phyloP scores from a whole-genome alignment of 345 rosid species.

The Psidium guajava region DNA sequence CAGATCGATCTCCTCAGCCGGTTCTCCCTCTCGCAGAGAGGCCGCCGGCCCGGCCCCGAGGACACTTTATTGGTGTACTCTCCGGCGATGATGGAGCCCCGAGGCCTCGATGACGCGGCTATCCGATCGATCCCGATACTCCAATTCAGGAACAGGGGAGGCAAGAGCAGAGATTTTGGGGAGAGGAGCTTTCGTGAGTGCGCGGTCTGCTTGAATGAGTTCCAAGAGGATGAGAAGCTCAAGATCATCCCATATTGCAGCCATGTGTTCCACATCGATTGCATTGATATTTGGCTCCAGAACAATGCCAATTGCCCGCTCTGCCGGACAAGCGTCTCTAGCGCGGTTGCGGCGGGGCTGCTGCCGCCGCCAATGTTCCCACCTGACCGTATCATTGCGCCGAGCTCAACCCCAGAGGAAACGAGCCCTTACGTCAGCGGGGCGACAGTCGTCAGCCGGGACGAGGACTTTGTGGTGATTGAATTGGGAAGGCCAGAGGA shows the following conservation, averaged over 20 bases:
- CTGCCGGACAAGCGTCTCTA: conserved; percentile 70
- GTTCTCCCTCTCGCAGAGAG: conserved; percentile 45
- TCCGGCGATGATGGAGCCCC: conserved; percentile 23
- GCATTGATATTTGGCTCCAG: conserved; percentile 93
- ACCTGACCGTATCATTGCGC: conserved; percentile 20
- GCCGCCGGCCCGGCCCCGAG: conserved; percentile 14
- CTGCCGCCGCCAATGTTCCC: conserved; percentile 9
- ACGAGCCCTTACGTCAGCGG: conserved; percentile 11
- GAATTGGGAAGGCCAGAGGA: conserved; percentile 29
- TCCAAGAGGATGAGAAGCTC: conserved; percentile 70
- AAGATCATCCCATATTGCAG: conserved; percentile 58
- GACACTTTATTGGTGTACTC: conserved; percentile 38
- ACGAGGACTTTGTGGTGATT: conserved; percentile 63
- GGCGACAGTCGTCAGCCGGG: conserved; percentile 17
- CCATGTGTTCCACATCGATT: conserved; percentile 87
- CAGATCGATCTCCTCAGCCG: conserved; percentile 45
- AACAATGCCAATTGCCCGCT: conserved; percentile 82
- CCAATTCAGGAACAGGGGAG: conserved; percentile 42
- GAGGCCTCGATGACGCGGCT: conserved; percentile 73
- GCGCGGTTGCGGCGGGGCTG: neutral
- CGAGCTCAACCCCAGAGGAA: conserved; percentile 39
- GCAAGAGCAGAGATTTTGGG: conserved; percentile 17
- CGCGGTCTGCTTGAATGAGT: conserved; percentile 78
- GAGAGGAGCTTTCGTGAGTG: conserved; percentile 42
- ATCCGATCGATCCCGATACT: conserved; percentile 77